Evolutionary conservation across 345 rosid species (phyloP).

Genomic region (Anacardium occidentale): DNA sequence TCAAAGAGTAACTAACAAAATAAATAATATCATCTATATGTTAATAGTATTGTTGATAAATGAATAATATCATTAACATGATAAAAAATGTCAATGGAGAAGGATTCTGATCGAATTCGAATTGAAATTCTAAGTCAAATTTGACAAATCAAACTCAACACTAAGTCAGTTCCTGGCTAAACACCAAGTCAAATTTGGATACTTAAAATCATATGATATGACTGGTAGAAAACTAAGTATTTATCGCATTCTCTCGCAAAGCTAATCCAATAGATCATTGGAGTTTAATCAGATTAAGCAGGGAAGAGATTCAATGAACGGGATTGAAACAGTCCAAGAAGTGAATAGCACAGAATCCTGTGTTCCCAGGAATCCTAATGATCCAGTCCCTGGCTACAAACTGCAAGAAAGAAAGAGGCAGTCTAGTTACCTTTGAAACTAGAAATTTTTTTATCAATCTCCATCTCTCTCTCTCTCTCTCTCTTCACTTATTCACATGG

Average conservation of each 20-base stretch:
- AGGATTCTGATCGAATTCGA: too few relatives aligned
- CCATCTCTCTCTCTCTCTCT: slow-evolving; percentile 20
- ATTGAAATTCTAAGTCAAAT: too few relatives aligned
- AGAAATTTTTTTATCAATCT: too few relatives aligned
- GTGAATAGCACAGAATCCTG: slow-evolving; percentile 9
- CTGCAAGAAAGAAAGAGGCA: slow-evolving; percentile 17
- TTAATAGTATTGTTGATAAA: too few relatives aligned
- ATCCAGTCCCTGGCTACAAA: neutral
- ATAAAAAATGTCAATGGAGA: too few relatives aligned
- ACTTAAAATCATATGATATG: slow-evolving; percentile 32
- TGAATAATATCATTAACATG: too few relatives aligned
- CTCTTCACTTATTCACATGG: slow-evolving; percentile 53
- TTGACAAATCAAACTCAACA: too few relatives aligned
- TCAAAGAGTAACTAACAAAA: too few relatives aligned
- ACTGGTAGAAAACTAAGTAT: slow-evolving; percentile 15
- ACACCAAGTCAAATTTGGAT: too few relatives aligned
- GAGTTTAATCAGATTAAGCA: neutral
- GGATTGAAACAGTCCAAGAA: neutral
- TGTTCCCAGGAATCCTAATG: slow-evolving; percentile 8
- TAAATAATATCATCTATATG: too few relatives aligned
- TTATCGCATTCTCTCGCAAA: neutral
- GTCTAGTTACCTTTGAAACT: slow-evolving; percentile 26
- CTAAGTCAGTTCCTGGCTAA: too few relatives aligned
- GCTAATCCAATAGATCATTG: slow-evolving; percentile 10
- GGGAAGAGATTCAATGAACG: neutral